These are phyloP conservation scores for Candida glucosophila DNA, from an alignment of 1,139 yeast species.

Conservation along the genomic window DNA sequence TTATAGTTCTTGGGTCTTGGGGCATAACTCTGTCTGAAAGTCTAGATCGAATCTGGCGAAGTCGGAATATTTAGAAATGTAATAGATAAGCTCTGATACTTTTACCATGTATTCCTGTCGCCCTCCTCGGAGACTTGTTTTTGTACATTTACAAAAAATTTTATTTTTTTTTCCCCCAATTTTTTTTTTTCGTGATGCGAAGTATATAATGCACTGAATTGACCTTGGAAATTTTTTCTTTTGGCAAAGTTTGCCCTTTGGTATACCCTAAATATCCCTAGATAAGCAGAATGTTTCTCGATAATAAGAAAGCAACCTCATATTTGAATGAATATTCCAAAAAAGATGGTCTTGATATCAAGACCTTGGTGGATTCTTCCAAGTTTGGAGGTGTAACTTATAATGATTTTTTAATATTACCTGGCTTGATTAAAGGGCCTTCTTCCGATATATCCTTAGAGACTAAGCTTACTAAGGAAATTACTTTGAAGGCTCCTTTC, in stretches of 20 bases:
- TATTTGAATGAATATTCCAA: conserved; percentile 55
- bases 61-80: no score
- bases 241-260: conserved; percentile 38
- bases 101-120: no score
- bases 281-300: conserved; percentile 29
- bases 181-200: no score
- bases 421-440: conserved; percentile 90
- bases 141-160: background rate
- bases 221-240: conserved; percentile 18
- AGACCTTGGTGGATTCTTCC: conserved; percentile 81
- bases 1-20: no score
- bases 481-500: conserved; percentile 86
- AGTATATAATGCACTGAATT: background rate
- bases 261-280: conserved; percentile 4
- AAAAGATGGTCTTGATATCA: conserved; percentile 82
- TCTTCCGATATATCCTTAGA: conserved; percentile 71
- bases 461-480: conserved; percentile 82
- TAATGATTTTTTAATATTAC: conserved; percentile 90
- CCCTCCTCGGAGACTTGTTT: no score
- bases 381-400: conserved; percentile 94
- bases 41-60: no score
- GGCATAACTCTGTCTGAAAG: background rate
- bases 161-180: conserved; percentile 1
- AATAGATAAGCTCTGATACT: background rate
- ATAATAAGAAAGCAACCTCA: conserved; percentile 60